These are phyloP conservation scores for Gracilariopsis chorda DNA, from an alignment of 23 red algal genomes.

Conservation along the genomic window DNA sequence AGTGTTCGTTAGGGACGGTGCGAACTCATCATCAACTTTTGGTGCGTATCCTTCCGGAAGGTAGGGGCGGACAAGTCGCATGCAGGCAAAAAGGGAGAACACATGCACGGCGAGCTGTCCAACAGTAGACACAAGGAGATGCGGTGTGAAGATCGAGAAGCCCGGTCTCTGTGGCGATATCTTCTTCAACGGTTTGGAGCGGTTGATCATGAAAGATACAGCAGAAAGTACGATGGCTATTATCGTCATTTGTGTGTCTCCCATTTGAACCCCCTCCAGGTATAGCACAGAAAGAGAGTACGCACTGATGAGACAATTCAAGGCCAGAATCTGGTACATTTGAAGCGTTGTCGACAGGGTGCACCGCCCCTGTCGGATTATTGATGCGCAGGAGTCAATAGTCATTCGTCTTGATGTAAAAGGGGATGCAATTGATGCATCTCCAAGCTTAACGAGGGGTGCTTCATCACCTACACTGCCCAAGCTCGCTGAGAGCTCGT, in stretches of 20 bases:
- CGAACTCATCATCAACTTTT: constrained; percentile 64
- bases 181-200: constrained; percentile 83
- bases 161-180: constrained; percentile 78
- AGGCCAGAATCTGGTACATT: constrained; percentile 99
- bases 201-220: constrained; percentile 88
- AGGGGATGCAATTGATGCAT: constrained; percentile 96
- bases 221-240: constrained; percentile 71
- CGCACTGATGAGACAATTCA: constrained; percentile 91
- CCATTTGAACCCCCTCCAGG: constrained; percentile 90
- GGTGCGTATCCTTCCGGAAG: constrained; percentile 40
- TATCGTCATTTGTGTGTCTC: constrained; percentile 96
- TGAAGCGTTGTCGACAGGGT: constrained; percentile 95
- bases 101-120: constrained; percentile 96
- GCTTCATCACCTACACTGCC: constrained; percentile 60
- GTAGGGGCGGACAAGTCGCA: constrained; percentile 44
- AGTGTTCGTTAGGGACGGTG: constrained; percentile 90
- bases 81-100: constrained; percentile 45
- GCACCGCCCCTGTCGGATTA: constrained; percentile 97
- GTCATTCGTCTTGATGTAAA: constrained; percentile 94
- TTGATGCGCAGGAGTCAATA: constrained; percentile 83
- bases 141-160: constrained; percentile 80
- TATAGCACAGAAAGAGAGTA: constrained; percentile 96
- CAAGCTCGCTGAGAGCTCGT: constrained; percentile 51
- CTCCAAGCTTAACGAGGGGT: constrained; percentile 92
- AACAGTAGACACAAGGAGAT: constrained; percentile 83